Base-by-base conservation (phyloP, 352 stramenopile species). In the Phytophthora capsici region DNA sequence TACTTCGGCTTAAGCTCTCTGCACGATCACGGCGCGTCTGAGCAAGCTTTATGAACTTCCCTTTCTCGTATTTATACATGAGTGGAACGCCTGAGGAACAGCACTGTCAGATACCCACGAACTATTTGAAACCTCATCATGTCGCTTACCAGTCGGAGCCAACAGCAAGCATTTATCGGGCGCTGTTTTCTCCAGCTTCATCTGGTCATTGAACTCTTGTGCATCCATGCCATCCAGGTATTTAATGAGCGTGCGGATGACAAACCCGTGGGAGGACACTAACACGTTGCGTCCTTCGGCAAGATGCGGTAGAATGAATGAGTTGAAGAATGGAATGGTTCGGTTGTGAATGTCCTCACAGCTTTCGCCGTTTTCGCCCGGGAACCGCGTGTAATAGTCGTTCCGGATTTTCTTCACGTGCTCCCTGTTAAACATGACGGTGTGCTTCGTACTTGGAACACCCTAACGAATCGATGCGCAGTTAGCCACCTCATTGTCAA, bases 191-290 rank as follows among this genome's bases (percentile, higher is more conserved):
- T 94, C 86, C 44, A 94, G 66, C 67, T 86, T 85, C 86, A 94
- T 94, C 62, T 94, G 86, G 30, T 84, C 80, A 40, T 85, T 88
- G 58, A 92, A 94, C 47, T 82, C 78, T 17, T 80, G 57, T 16
- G 90, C 81, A 57, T 88, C 78, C 82, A 94, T 93, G 56, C 73
- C 71, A 71, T 94, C 86, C 26, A 94, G 66, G 59, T 91, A 68
- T 67, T 94, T 94, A 61, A 94, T 89, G 69, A 94, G 75, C 63
- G 86, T 94, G 17, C 86, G 84, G 59, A 94, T 92, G 44, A 93
- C 86, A 62, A 94, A 94, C 17, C 86, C 86, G 47, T 94, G 86
- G 12, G 82, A 89, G 19, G 86, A 94, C 10, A 94, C 69, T 13
- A 94, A 69, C 20, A 94, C 86, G 48, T 93, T 94, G 44, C 83